A percentile compares a stretch with the other conserved stretches of the same genome.
Conservation (phyloP, 768 basidiomycete species). For the Daedaleopsis sinensis region DNA sequence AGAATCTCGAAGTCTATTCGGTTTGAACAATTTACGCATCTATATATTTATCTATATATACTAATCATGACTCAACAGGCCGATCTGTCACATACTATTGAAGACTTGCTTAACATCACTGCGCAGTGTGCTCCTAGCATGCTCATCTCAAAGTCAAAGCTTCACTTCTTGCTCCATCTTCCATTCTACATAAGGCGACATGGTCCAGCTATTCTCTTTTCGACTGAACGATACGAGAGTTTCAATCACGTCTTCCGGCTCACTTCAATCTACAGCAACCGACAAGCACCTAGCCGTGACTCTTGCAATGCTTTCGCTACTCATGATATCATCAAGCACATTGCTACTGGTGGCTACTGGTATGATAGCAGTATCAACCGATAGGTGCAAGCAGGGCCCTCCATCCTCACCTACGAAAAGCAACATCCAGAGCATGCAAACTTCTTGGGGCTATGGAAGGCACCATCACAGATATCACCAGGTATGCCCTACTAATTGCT, state of each 20-base stretch:
- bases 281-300: slow-evolving; percentile 8
- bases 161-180: slow-evolving; percentile 6
- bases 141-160: background rate
- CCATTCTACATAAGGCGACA: background rate
- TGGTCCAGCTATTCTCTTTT: slow-evolving; percentile 1
- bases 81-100: background rate
- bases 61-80: background rate
- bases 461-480: too few relatives aligned
- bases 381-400: too few relatives aligned
- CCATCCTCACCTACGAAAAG: too few relatives aligned
- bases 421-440: too few relatives aligned
- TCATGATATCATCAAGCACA: background rate
- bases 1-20: background rate
- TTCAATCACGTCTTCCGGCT: slow-evolving; percentile 8
- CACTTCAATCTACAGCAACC: slow-evolving; percentile 4
- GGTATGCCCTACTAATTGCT: too few relatives aligned
- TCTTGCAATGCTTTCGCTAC: background rate
- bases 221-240: slow-evolving; percentile 3
- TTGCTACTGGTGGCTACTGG: background rate
- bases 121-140: background rate
- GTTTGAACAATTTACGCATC: background rate
- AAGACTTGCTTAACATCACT: background rate
- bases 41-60: background rate
- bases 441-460: too few relatives aligned
- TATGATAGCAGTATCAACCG: background rate